A percentile compares a stretch with the other conserved stretches of the same genome.
Evolutionary conservation across 75 land plant species (phyloP).

Genomic region (Cryptomeria japonica): DNA sequence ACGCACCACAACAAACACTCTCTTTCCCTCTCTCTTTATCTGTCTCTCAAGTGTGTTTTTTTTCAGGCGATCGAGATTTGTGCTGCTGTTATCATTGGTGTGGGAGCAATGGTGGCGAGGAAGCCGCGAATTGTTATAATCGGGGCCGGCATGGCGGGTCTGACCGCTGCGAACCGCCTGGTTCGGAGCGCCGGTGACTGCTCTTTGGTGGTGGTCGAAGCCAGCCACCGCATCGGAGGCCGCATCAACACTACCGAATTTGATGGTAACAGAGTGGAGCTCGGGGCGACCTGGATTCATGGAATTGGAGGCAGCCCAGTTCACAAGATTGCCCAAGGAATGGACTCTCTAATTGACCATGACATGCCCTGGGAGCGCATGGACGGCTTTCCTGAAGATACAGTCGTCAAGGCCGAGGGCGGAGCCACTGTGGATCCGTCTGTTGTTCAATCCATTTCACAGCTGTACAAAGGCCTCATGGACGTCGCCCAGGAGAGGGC

Average conservation of each 20-base stretch:
- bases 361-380: constrained; percentile 71
- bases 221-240: constrained; percentile 80
- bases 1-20: too few species aligned
- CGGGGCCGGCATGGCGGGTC: constrained; percentile 94
- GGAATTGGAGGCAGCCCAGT: constrained; percentile 90
- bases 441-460: constrained; percentile 30
- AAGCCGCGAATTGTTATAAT: constrained; percentile 78
- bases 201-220: constrained; percentile 62
- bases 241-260: constrained; percentile 75
- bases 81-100: neutral
- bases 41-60: neutral
- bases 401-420: constrained; percentile 54
- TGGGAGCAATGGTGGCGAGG: constrained; percentile 37
- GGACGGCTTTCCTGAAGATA: constrained; percentile 57
- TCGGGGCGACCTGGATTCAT: constrained; percentile 96
- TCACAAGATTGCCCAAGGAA: constrained; percentile 47
- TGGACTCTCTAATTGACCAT: constrained; percentile 33
- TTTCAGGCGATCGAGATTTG: neutral
- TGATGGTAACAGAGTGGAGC: constrained; percentile 67
- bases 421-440: constrained; percentile 43
- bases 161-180: constrained; percentile 74
- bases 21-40: too few species aligned
- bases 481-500: constrained; percentile 28
- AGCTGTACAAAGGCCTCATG: constrained; percentile 45
- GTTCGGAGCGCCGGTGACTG: constrained; percentile 22